Evolutionary conservation across 2,329 filamentous ascomycete genomes (phyloP).

Genomic region (Monosporascus sp.): DNA sequence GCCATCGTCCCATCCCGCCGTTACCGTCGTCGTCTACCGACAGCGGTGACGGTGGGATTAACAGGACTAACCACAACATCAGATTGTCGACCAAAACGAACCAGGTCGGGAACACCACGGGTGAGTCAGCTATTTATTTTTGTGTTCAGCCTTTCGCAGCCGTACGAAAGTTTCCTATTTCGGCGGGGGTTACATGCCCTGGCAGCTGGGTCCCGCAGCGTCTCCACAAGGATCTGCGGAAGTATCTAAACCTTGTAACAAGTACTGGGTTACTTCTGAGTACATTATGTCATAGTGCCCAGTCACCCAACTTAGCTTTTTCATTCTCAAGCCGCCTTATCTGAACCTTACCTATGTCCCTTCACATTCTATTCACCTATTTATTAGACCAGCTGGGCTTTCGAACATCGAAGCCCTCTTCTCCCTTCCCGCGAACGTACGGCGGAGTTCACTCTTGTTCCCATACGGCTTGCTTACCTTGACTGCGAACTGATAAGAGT

Average conservation of each 20-base stretch:
- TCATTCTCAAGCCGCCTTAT: no score
- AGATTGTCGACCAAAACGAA: background rate
- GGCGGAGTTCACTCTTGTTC: background rate
- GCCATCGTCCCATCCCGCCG: background rate
- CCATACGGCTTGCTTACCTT: background rate
- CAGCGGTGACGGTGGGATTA: background rate
- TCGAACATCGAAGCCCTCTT: no score
- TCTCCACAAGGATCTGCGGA: no score
- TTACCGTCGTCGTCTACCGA: background rate
- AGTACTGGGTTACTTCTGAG: no score
- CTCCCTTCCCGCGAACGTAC: background rate
- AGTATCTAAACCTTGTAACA: no score
- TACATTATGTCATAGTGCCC: no score
- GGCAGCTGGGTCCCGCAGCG: background rate
- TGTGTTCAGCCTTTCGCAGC: background rate
- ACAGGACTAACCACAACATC: background rate
- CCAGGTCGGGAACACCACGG: background rate
- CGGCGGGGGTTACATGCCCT: background rate
- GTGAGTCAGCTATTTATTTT: background rate
- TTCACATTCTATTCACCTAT: background rate
- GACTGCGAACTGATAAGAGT: slow-evolving; percentile 1
- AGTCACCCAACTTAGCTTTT: no score
- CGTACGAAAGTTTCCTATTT: background rate
- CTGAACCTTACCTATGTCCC: no score
- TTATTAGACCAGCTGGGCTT: no score